A percentile compares a stretch with the other conserved stretches of the same genome.
These are phyloP conservation scores for Rhododendron simsii DNA, from an alignment of 148 eudicot genomes.

Conservation along the genomic window DNA sequence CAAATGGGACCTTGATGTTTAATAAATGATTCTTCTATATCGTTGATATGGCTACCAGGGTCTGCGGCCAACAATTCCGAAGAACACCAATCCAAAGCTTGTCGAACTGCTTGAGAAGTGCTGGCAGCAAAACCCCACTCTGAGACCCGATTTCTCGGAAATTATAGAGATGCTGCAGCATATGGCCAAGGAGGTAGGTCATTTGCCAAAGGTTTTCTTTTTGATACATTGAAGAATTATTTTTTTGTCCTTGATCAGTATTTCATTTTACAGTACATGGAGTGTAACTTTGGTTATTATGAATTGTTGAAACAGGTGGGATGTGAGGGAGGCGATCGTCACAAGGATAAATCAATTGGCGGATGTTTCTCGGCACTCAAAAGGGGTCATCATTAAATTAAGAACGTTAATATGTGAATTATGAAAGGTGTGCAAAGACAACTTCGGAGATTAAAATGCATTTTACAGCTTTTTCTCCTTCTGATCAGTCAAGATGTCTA, in stretches of 20 bases:
- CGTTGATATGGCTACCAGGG: conserved; percentile 28
- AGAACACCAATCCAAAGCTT: conserved; percentile 52
- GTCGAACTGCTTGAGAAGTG: conserved; percentile 48
- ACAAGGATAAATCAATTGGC: conserved; percentile 6
- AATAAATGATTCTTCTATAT: background rate
- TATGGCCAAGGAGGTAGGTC: conserved; percentile 40
- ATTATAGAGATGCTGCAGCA: conserved; percentile 40
- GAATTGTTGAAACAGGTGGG: background rate
- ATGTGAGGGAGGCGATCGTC: background rate
- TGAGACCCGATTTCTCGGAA: conserved; percentile 58
- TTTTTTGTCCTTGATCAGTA: conserved; percentile 22
- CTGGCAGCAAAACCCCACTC: conserved; percentile 68
- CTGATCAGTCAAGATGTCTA: background rate
- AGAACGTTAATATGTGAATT: background rate
- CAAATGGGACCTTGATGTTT: background rate
- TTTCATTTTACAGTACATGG: background rate
- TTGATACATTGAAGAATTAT: background rate
- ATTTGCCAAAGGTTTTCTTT: background rate
- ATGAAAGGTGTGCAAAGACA: background rate
- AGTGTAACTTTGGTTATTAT: background rate
- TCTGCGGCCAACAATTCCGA: conserved; percentile 63
- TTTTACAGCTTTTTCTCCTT: background rate
- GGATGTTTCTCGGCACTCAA: conserved; percentile 17
- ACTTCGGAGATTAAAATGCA: background rate
- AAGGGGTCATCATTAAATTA: conserved; percentile 14